Percentiles rank a stretch among this genome's conserved stretches.
Conservation (phyloP, 768 basidiomycete species). For the Termitomyces bulborhizus region DNA sequence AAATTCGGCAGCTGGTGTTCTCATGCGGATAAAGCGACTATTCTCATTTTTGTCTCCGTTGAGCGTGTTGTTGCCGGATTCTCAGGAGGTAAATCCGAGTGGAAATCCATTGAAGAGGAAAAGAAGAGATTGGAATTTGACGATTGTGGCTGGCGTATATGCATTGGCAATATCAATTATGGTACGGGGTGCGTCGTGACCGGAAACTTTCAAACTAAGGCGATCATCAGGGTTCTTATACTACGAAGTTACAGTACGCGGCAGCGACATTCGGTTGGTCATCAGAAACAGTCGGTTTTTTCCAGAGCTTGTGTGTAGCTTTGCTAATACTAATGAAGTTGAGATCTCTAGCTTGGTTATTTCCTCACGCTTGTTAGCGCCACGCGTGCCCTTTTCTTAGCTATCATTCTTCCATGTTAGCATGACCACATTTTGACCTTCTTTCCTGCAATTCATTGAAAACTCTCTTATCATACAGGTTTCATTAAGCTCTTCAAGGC, state of each 20-base stretch:
- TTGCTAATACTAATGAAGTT: background rate
- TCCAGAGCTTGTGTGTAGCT: background rate
- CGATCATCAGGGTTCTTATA: conserved; percentile 42
- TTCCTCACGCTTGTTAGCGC: conserved; percentile 53
- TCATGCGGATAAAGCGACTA: conserved; percentile 36
- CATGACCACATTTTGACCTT: background rate
- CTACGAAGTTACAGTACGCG: conserved; percentile 63
- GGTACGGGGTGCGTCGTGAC: conserved; percentile 20
- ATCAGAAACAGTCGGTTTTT: conserved; percentile 48
- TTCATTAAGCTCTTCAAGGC: conserved; percentile 50
- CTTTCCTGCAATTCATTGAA: background rate
- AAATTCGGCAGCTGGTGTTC: conserved; percentile 16
- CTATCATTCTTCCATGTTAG: conserved; percentile 53
- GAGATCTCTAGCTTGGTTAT: conserved; percentile 55
- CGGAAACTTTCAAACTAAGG: background rate
- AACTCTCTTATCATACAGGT: conserved; percentile 25
- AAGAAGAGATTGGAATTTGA: conserved; percentile 61
- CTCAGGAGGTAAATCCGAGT: conserved; percentile 13
- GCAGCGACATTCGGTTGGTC: conserved; percentile 58
- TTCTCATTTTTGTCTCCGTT: conserved; percentile 71
- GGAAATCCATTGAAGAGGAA: conserved; percentile 33
- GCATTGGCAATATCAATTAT: conserved; percentile 43
- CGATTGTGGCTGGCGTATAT: conserved; percentile 47
- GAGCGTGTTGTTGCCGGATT: conserved; percentile 49
- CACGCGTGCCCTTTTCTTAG: conserved; percentile 48